Percentiles rank a stretch among this genome's conserved stretches.
Evolutionary conservation across 2,329 filamentous ascomycete species (phyloP).

Genomic region (Diaporthe citri): DNA sequence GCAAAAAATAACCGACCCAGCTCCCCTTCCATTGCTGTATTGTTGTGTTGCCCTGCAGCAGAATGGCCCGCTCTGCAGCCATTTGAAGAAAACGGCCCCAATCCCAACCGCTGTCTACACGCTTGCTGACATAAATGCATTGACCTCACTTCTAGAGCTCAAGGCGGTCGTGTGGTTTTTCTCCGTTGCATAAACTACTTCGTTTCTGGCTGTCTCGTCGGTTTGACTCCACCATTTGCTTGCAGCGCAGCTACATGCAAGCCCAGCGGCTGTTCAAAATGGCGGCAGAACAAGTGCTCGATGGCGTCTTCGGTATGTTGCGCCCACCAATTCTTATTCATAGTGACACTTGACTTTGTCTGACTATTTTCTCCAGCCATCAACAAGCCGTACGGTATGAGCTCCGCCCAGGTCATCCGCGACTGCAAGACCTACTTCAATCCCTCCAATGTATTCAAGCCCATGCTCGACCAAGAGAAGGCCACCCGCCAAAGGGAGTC

Average conservation of each 20-base stretch:
- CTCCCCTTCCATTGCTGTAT: not conserved
- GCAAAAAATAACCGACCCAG: conserved; percentile 32
- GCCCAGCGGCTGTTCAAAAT: conserved; percentile 57
- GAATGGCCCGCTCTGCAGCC: conserved; percentile 14
- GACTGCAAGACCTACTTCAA: conserved; percentile 89
- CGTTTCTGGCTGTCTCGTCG: not conserved
- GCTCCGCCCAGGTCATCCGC: conserved; percentile 91
- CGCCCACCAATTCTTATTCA: not conserved
- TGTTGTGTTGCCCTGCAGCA: not conserved
- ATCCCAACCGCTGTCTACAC: not conserved
- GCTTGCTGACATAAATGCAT: not conserved
- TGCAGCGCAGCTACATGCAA: conserved; percentile 38
- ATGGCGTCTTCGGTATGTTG: conserved; percentile 69
- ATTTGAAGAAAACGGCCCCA: not conserved
- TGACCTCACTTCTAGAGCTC: not conserved
- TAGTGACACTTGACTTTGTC: not conserved
- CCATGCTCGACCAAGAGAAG: conserved; percentile 77
- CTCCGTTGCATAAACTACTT: not conserved
- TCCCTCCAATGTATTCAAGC: conserved; percentile 81
- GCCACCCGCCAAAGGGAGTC: conserved; percentile 67
- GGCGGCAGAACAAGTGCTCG: conserved; percentile 65
- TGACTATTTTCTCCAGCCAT: conserved; percentile 71
- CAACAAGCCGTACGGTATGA: conserved; percentile 89
- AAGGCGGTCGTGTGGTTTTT: not conserved
- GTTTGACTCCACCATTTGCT: not conserved